These are phyloP conservation scores for Alliaria petiolata DNA, from an alignment of 345 rosid species.

Conservation along the genomic window DNA sequence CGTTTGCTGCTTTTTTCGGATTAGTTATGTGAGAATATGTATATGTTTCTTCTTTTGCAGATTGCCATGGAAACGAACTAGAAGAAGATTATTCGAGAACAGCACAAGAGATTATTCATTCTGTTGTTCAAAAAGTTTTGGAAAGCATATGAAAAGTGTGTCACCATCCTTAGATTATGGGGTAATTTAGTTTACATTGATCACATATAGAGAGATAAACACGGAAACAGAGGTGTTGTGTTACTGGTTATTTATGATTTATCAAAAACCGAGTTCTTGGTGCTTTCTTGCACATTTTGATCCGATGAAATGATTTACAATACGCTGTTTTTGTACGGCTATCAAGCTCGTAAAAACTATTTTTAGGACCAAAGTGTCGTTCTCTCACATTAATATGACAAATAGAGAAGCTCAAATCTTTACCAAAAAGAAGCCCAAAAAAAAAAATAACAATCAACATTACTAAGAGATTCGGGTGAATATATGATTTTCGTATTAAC, in stretches of 20 bases:
- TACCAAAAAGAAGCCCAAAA: neutral
- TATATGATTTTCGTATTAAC: too few relatives aligned
- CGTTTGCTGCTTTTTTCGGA: neutral
- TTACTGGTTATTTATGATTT: neutral
- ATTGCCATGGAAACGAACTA: neutral
- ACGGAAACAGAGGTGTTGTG: neutral
- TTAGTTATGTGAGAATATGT: constrained; percentile 4
- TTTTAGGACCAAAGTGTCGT: too few relatives aligned
- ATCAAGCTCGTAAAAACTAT: neutral
- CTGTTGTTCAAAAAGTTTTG: constrained; percentile 8
- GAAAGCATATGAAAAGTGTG: neutral
- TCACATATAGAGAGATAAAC: neutral
- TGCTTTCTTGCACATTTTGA: neutral
- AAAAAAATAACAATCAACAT: too few relatives aligned
- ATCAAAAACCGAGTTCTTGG: neutral
- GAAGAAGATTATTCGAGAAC: neutral
- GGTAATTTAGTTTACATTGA: neutral
- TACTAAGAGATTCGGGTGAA: too few relatives aligned
- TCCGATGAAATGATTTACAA: neutral
- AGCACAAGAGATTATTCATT: neutral
- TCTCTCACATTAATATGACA: neutral
- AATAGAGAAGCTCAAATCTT: neutral
- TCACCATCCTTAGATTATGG: neutral
- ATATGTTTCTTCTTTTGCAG: constrained; percentile 7
- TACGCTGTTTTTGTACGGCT: neutral